Percentiles rank a stretch among this genome's conserved stretches.
These are phyloP conservation scores for Galerina marginata DNA, from an alignment of 768 basidiomycete genomes.

Conservation along the genomic window DNA sequence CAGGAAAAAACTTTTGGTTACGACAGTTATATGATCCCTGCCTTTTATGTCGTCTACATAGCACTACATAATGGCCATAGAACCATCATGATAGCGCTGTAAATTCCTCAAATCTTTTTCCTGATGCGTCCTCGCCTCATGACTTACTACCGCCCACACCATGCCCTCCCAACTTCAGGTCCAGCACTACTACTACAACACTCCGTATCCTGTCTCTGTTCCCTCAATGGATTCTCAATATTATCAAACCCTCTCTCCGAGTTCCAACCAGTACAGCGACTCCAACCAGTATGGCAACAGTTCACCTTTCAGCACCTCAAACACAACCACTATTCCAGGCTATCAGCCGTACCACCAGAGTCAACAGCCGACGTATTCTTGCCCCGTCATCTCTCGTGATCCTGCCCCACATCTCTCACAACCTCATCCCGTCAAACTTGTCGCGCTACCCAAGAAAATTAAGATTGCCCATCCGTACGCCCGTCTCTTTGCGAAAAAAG, in stretches of 20 bases:
- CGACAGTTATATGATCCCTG: no score
- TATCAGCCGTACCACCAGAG: background rate
- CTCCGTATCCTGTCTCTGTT: constrained; percentile 10
- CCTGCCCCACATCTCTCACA: constrained; percentile 4
- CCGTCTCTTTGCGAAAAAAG: constrained; percentile 68
- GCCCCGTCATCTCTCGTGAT: background rate
- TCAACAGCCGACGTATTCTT: background rate
- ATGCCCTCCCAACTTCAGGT: background rate
- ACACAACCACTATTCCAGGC: background rate
- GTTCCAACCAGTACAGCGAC: constrained; percentile 9
- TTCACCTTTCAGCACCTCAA: background rate
- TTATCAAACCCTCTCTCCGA: constrained; percentile 1
- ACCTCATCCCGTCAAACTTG: constrained; percentile 8
- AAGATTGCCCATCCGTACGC: constrained; percentile 70
- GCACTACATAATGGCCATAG: no score
- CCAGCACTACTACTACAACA: constrained; percentile 7
- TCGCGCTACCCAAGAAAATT: constrained; percentile 15
- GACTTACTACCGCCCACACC: no score
- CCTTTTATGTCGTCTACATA: no score
- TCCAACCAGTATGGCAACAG: constrained; percentile 7
- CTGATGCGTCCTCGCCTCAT: no score
- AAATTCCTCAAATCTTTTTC: no score
- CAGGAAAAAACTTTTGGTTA: no score
- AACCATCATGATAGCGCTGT: no score
- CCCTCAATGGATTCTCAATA: background rate